Evolutionary conservation across 768 basidiomycete genomes (phyloP), one percentile per base, ranked within the genome.

Genomic region (Lentinula edodes): DNA sequence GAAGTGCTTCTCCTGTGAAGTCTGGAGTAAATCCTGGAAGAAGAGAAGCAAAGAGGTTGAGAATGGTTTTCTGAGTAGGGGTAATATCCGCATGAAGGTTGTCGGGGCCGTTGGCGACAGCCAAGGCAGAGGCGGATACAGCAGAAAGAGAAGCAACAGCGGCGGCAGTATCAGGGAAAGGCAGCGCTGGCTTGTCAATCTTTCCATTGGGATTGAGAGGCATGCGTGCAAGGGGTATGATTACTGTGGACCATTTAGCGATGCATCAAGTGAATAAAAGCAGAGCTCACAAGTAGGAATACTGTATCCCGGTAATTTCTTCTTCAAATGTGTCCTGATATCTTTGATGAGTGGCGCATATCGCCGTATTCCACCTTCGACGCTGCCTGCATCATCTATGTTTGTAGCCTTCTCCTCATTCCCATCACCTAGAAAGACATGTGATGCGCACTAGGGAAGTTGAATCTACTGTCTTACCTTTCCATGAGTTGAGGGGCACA

Each of bases 171-270:
- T 99, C 97, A 6, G 97, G 97, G 87, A 98, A 99, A 10, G 97
- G 97, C 51, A 99, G 85, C 0, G 93, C 91, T 0, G 97, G 96
- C 71, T 98, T 99, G 79, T 99, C 97, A 72, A 99, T 89, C 76
- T 99, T 99, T 64, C 97, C 97, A 71, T 98, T 99, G 6, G 97
- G 97, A 68, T 98, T 99, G 55, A 99, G 83, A 18, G 97, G 97
- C 91, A 99, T 96, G 60, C 94, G 89, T 55, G 83, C 83, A 32
- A 99, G 83, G 0, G 97, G 97, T 35, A 99, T 93, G 65, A 98
- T 95, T 23, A 98, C 96, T 92, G 13, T 56, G 8, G 23, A 70
- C 10, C 3, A 61, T 35, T 16, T 59, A 20, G 13, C 54, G 13
- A n/a, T 55, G n/a, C 38, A 50, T 55, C 55, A 45, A 15, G 60